Conservation (phyloP, 2,329 filamentous ascomycete genomes). For the Fusarium sp. region DNA sequence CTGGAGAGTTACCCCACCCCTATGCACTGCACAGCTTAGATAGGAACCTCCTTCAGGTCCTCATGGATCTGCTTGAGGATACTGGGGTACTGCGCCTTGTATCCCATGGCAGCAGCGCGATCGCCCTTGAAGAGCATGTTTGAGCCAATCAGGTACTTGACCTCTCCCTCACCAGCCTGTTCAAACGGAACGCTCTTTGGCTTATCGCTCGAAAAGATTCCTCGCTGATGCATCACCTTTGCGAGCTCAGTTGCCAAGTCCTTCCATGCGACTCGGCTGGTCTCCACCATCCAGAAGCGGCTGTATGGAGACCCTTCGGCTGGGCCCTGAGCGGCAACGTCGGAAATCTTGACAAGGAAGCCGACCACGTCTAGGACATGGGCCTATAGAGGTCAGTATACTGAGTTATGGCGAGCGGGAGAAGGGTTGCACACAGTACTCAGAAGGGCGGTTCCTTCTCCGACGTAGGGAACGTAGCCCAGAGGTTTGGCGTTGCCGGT, state of each 20-base stretch:
- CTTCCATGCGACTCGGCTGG: conserved; percentile 4
- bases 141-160: conserved; percentile 5
- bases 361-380: conserved; percentile 1
- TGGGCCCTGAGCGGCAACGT: neutral
- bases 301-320: conserved; percentile 3
- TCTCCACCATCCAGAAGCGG: conserved; percentile 14
- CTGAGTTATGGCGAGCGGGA: fast-evolving
- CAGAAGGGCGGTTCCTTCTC: neutral
- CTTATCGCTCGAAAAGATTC: neutral
- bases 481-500: conserved; percentile 4
- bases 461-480: conserved; percentile 2
- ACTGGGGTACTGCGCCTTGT: neutral
- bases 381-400: neutral
- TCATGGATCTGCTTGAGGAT: conserved; percentile 2
- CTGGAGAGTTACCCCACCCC: neutral
- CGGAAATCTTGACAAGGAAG: conserved; percentile 3
- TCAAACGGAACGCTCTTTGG: conserved; percentile 1
- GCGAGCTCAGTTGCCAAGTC: conserved; percentile 5
- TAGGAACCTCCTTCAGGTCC: neutral
- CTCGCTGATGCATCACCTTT: neutral
- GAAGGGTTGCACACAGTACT: neutral
- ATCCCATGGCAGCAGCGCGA: conserved; percentile 5
- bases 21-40: neutral
- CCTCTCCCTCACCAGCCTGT: conserved; percentile 9
- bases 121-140: conserved; percentile 22